These are phyloP conservation scores for Dunaliella primolecta DNA, from an alignment of 139 green algal species.

Conservation along the genomic window DNA sequence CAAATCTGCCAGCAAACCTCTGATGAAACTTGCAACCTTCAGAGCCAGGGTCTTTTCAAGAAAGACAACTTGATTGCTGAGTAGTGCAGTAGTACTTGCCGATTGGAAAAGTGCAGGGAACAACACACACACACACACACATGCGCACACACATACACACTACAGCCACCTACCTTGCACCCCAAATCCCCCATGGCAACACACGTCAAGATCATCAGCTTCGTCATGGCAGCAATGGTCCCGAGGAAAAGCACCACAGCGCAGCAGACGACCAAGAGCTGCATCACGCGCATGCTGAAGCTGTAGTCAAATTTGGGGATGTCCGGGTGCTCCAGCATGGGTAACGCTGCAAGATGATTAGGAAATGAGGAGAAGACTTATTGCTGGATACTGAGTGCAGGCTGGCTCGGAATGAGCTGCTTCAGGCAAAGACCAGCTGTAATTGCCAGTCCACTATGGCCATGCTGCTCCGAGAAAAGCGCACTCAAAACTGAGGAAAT, in stretches of 20 bases:
- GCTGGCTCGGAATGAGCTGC: no score
- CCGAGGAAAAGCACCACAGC: neutral
- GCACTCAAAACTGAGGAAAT: no score
- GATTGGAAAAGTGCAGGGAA: neutral
- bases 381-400: no score
- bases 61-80: neutral
- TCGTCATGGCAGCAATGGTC: neutral
- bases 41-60: neutral
- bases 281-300: slow-evolving; percentile 2
- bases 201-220: neutral
- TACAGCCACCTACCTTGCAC: neutral
- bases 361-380: neutral
- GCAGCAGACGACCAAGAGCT: slow-evolving; percentile 19
- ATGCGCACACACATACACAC: neutral
- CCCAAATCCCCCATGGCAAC: neutral
- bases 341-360: slow-evolving; percentile 8
- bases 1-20: no score
- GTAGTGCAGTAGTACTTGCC: neutral
- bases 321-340: slow-evolving; percentile 4
- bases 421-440: no score
- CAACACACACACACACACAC: neutral
- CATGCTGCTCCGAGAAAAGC: no score
- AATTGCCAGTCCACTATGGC: no score
- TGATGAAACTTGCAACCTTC: no score
- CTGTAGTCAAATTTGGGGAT: slow-evolving; percentile 24